Evolutionary conservation across 345 rosid genomes (phyloP).

Genomic region (Gossypium stocksii): DNA sequence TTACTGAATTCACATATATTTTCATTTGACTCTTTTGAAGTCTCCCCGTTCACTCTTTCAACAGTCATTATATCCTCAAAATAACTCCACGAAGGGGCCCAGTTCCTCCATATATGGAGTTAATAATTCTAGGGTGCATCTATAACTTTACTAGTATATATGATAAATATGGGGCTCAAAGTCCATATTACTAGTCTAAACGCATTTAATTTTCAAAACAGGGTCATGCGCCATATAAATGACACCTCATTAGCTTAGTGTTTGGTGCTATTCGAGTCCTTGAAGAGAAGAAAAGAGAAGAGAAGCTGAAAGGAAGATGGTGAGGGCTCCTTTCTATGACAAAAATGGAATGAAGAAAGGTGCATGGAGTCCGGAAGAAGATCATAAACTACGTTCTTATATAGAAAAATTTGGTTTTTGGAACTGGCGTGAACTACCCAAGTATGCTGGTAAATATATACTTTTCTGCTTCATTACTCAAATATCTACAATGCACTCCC

Average conservation of each 20-base stretch:
- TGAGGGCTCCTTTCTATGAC: constrained; percentile 29
- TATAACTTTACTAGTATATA: neutral
- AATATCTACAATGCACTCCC: neutral
- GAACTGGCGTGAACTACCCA: constrained; percentile 41
- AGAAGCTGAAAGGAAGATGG: constrained; percentile 24
- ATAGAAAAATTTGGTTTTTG: constrained; percentile 24
- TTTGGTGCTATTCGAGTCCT: too few relatives aligned
- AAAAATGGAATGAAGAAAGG: constrained; percentile 41
- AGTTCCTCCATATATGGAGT: too few relatives aligned
- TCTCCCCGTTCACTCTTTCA: neutral
- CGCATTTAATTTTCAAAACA: neutral
- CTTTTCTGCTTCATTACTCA: neutral
- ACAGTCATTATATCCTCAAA: neutral
- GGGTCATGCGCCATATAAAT: constrained; percentile 1
- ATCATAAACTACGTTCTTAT: constrained; percentile 28
- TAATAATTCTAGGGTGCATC: neutral
- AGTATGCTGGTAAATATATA: constrained; percentile 27
- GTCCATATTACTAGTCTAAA: neutral
- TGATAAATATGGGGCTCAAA: constrained; percentile 28
- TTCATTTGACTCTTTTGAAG: neutral
- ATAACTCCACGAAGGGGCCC: neutral
- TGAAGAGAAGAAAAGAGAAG: neutral
- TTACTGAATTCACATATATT: neutral
- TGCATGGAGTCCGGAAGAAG: constrained; percentile 44
- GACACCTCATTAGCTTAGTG: neutral